phyloP scores from a whole-genome alignment of 2,329 filamentous ascomycete species.

The Berkeleyomyces basicola region DNA sequence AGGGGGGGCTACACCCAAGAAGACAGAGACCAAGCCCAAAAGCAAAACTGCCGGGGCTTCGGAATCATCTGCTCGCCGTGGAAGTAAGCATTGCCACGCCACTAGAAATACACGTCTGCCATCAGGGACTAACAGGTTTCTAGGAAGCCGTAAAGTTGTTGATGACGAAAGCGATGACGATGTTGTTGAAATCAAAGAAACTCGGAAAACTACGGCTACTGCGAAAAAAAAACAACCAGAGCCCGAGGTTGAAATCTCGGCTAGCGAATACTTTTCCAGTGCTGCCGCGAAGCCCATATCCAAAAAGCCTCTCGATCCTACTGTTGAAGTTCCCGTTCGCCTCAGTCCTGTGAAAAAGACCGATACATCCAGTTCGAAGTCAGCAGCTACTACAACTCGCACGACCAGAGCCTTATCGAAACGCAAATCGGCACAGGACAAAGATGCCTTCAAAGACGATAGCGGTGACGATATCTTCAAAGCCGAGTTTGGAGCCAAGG shows the following conservation, averaged over 20 bases:
- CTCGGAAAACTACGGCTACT: constrained; percentile 36
- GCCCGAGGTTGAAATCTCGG: constrained; percentile 34
- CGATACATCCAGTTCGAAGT: constrained; percentile 17
- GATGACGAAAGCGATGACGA: constrained; percentile 68
- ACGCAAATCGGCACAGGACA: constrained; percentile 13
- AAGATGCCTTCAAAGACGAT: constrained; percentile 46
- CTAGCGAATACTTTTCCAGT: constrained; percentile 41
- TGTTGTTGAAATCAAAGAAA: constrained; percentile 18
- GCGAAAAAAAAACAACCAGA: constrained; percentile 35
- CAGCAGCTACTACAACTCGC: constrained; percentile 18
- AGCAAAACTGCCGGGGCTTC: constrained; percentile 28
- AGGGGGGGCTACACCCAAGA: constrained; percentile 32
- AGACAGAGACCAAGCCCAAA: constrained; percentile 30
- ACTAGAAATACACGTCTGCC: background rate
- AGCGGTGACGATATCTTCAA: constrained; percentile 74
- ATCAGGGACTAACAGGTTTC: constrained; percentile 15
- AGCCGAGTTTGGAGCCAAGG: constrained; percentile 48
- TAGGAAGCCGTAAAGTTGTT: constrained; percentile 50
- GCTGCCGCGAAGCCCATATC: constrained; percentile 18
- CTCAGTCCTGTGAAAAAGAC: constrained; percentile 35
- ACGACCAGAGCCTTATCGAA: background rate
- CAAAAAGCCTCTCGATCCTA: constrained; percentile 23
- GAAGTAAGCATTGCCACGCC: constrained; percentile 23
- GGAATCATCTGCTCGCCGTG: constrained; percentile 19
- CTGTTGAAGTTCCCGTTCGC: constrained; percentile 29